Evolutionary conservation across 2,329 filamentous ascomycete species (phyloP).

Genomic region (Aureobasidium pullulans): DNA sequence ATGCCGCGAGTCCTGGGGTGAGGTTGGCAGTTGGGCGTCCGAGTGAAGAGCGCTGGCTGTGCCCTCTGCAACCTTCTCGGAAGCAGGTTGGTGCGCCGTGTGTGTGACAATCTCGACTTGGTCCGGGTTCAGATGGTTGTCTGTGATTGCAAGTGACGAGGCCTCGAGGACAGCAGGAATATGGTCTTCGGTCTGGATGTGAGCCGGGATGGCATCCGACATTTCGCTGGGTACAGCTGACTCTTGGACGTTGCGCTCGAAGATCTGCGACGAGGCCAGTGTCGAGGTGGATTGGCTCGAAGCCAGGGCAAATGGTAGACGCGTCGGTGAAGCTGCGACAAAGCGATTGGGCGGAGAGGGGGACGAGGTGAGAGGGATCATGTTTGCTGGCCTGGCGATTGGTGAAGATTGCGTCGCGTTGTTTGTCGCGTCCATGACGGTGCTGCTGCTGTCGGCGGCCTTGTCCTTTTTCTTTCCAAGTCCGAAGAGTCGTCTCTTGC

Average conservation of each 20-base stretch:
- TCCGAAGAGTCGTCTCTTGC: constrained; percentile 19
- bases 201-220: constrained; percentile 81
- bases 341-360: constrained; percentile 20
- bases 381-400: constrained; percentile 2
- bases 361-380: constrained; percentile 16
- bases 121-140: constrained; percentile 75
- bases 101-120: constrained; percentile 90
- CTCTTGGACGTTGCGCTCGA: constrained; percentile 92
- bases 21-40: constrained; percentile 11
- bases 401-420: constrained; percentile 10
- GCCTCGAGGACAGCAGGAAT: constrained; percentile 89
- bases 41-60: constrained; percentile 15
- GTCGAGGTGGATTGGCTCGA: constrained; percentile 62
- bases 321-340: not conserved
- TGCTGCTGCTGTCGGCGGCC: constrained; percentile 12
- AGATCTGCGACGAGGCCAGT: constrained; percentile 70
- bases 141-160: constrained; percentile 85
- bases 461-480: constrained; percentile 17
- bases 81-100: constrained; percentile 71
- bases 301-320: constrained; percentile 38
- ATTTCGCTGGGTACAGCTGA: constrained; percentile 57
- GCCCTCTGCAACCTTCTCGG: constrained; percentile 49
- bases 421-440: constrained; percentile 12
- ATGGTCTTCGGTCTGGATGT: constrained; percentile 89
- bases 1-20: constrained; percentile 17